Evolutionary conservation across 148 eudicot genomes (phyloP), one percentile per base, ranked within the genome.

Genomic region (Cornus suecica): DNA sequence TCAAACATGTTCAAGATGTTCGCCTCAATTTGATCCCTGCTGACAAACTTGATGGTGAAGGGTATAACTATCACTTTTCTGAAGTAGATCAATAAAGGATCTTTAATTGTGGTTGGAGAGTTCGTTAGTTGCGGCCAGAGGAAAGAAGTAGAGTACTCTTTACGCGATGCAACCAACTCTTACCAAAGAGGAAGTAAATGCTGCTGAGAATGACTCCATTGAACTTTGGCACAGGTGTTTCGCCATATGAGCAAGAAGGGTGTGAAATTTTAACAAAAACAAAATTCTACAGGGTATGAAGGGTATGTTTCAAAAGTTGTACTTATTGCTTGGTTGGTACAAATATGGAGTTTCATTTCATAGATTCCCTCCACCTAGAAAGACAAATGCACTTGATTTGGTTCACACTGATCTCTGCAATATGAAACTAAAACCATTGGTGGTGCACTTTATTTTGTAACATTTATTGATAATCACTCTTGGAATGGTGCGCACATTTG

Each of bases 1-100:
- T 77, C 24, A 77, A 71, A n/a, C 63, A 70, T 58, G 63, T 70
- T 2, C 61, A 1, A 4, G 30, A 70, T 45, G 45, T 70, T 22
- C 22, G 29, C 24, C 51, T 75, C 5, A 75, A 75, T 66, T 58
- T 66, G 24, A 66, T 52, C 7, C 66, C 31, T 9, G 10, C 25
- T 15, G 8, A 29, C 10, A 66, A 75, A 37, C 42, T 66, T 10
- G 24, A 66, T 45, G 54, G 22, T 68, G 72, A 69, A 10, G 58
- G n/a, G 20, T 69, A 69, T 18, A 25, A 41, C 30, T 23, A 48
- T 2, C 8, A 41, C 8, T 45, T 66, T 42, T 34, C 18, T 42
- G 69, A 22, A 18, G 62, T 25, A 74, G 61, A 61, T 41, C 41
- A 37, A 65, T 0, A 75, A 52, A 25, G 48, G 65, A 14, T 45